Percentiles rank a stretch among this genome's conserved stretches.
Conservation (phyloP, 78 protist genomes). For the Salpingoeca rosetta region DNA sequence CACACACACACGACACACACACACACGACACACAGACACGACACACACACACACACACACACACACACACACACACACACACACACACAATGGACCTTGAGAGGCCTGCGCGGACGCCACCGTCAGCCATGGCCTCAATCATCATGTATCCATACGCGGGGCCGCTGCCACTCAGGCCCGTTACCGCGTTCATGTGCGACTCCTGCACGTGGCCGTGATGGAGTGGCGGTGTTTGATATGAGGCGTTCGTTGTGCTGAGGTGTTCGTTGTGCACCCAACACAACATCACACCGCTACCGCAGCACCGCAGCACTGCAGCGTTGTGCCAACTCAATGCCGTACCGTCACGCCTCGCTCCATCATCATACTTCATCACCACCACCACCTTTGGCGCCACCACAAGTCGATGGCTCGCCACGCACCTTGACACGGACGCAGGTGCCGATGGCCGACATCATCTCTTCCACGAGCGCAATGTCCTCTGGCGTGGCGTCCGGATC, state of each 20-base stretch:
- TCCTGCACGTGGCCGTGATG: slow-evolving; percentile 14
- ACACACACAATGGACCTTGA: too few species aligned
- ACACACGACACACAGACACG: too few species aligned
- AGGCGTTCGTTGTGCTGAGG: not conserved
- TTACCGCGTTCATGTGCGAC: slow-evolving; percentile 49
- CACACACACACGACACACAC: too few species aligned
- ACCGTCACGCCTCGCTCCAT: not conserved
- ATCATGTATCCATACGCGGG: slow-evolving; percentile 58
- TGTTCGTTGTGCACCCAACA: too few species aligned
- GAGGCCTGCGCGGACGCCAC: slow-evolving; percentile 53
- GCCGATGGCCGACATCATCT: too few species aligned
- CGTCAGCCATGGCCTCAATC: slow-evolving; percentile 70
- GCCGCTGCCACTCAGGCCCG: slow-evolving; percentile 64
- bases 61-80: slow-evolving; percentile 19
- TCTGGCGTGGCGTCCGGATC: not conserved
- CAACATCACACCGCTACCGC: too few species aligned
- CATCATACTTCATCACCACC: not conserved
- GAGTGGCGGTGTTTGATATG: not conserved
- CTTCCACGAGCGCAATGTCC: too few species aligned
- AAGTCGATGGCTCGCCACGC: not conserved
- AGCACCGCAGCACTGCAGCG: too few species aligned
- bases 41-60: not conserved
- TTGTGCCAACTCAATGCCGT: too few species aligned
- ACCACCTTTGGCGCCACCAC: not conserved
- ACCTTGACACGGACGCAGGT: not conserved